phyloP scores from a whole-genome alignment of 257 asterid species.

The Paulownia fortunei region DNA sequence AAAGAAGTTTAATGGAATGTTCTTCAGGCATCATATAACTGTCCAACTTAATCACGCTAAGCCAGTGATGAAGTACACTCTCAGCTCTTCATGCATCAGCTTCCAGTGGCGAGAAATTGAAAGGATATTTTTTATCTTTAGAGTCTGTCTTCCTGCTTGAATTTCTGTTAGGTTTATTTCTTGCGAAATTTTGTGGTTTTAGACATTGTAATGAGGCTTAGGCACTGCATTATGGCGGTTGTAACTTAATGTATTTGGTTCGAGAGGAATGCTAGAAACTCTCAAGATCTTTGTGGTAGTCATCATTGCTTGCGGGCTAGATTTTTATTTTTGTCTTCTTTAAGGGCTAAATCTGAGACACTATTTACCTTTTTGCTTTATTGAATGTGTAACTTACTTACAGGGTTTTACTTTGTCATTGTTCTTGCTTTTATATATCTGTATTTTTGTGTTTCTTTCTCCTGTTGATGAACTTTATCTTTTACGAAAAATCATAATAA shows the following conservation, averaged over 20 bases:
- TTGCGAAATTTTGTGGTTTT: too few relatives aligned
- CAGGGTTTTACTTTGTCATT: neutral
- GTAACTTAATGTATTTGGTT: neutral
- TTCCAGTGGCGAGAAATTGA: too few relatives aligned
- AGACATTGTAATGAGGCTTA: neutral
- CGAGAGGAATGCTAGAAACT: neutral
- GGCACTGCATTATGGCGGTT: neutral
- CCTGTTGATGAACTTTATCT: conserved; percentile 4
- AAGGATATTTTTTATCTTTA: too few relatives aligned
- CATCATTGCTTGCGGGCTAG: neutral
- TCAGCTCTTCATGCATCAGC: too few relatives aligned
- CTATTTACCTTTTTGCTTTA: neutral
- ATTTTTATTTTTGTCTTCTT: neutral
- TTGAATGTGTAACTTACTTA: neutral
- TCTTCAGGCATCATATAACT: neutral
- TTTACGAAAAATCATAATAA: neutral
- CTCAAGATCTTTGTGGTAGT: neutral
- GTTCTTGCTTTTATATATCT: neutral
- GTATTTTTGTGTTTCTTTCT: neutral
- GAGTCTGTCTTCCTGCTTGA: too few relatives aligned
- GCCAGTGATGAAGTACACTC: too few relatives aligned
- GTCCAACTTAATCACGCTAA: too few relatives aligned
- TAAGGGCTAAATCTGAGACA: conserved; percentile 1
- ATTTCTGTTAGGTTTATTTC: too few relatives aligned
- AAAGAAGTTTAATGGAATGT: neutral